phyloP scores from a whole-genome alignment of 2,329 filamentous ascomycete genomes.

The Dendrostoma leiphaemia region DNA sequence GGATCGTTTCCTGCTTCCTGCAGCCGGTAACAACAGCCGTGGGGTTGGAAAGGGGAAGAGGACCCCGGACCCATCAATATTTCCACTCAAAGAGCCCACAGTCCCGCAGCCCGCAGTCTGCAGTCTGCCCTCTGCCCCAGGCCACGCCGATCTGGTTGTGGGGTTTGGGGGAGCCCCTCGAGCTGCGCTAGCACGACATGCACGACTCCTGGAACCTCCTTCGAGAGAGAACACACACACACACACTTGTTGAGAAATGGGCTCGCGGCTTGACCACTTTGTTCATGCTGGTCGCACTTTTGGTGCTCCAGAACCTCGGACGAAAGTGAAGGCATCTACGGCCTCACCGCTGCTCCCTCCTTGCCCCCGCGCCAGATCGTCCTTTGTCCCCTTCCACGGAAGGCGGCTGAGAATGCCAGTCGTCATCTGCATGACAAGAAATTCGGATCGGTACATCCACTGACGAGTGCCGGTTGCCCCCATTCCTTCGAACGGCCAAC shows the following conservation, averaged over 20 bases:
- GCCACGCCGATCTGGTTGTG: background rate
- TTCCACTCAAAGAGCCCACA: background rate
- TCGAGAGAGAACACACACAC: too few species aligned
- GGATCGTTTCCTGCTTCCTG: background rate
- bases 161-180: background rate
- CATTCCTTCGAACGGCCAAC: background rate
- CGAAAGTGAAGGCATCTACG: background rate
- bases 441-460: background rate
- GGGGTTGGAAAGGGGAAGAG: slow-evolving; percentile 7
- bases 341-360: too few species aligned
- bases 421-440: background rate
- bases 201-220: background rate
- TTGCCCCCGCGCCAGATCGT: background rate
- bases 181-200: background rate
- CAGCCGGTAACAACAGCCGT: background rate
- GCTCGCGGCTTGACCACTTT: background rate
- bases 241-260: background rate
- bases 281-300: too few species aligned
- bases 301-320: too few species aligned
- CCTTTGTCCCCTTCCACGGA: too few species aligned
- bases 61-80: background rate
- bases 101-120: background rate
- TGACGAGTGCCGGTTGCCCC: background rate
- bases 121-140: background rate
- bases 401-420: too few species aligned